Evolutionary conservation across 2,329 filamentous ascomycete genomes (phyloP).

Genomic region (Calonectria honghensis): DNA sequence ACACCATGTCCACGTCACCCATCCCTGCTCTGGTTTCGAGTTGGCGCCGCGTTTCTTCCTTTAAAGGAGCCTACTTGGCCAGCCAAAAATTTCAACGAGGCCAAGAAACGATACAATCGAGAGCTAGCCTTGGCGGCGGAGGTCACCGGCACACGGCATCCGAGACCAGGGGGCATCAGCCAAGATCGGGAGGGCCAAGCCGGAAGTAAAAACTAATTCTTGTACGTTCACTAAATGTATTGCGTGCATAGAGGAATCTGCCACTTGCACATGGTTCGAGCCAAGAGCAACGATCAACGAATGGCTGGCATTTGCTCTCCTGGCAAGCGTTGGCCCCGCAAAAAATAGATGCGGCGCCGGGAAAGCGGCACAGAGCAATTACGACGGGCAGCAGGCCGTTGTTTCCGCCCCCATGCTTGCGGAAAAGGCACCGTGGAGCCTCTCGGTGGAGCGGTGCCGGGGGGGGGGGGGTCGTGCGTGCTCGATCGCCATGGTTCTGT

Average conservation of each 20-base stretch:
- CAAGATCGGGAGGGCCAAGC: neutral
- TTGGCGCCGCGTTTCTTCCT: neutral
- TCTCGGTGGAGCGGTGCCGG: neutral
- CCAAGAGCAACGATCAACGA: neutral
- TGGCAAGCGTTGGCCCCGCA: neutral
- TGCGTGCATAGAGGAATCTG: neutral
- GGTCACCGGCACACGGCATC: neutral
- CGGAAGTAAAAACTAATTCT: neutral
- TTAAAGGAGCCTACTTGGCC: neutral
- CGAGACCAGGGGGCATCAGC: neutral
- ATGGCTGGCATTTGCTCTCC: neutral
- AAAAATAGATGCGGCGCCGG: neutral
- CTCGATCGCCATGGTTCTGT: neutral
- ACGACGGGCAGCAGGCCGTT: neutral
- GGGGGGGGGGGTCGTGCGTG: neutral
- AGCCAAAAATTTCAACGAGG: neutral
- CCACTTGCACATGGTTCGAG: neutral
- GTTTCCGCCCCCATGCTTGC: neutral
- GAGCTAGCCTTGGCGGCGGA: neutral
- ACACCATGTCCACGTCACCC: neutral
- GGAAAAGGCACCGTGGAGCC: neutral
- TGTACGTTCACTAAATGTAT: neutral
- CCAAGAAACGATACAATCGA: neutral
- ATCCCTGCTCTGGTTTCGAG: neutral
- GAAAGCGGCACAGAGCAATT: neutral